phyloP scores from a whole-genome alignment of 1,284 basidiomycete species.

The Trichosporon faecale region DNA sequence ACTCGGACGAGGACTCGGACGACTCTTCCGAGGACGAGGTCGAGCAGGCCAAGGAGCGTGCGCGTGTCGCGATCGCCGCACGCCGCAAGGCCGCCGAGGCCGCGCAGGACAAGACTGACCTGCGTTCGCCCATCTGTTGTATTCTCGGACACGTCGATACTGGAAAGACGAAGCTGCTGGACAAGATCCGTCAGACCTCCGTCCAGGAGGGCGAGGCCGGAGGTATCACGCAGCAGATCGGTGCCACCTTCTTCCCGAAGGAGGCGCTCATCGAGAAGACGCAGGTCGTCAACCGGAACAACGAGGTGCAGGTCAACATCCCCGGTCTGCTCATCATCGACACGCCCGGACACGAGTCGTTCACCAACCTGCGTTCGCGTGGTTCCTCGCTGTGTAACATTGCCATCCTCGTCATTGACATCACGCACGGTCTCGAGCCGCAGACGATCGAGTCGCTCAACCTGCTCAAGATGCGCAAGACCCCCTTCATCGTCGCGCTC shows the following conservation, averaged over 20 bases:
- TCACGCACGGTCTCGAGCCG: conserved; percentile 97
- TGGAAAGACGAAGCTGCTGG: conserved; percentile 96
- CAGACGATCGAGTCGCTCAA: conserved; percentile 97
- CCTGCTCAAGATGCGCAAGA: conserved; percentile 87
- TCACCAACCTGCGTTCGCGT: conserved; percentile 93
- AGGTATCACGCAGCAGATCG: conserved; percentile 99
- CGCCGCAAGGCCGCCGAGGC: conserved; percentile 83
- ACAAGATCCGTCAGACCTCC: conserved; percentile 99
- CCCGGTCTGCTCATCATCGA: conserved; percentile 97
- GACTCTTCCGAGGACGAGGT: conserved; percentile 62
- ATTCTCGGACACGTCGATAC: conserved; percentile 99
- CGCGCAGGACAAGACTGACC: conserved; percentile 79
- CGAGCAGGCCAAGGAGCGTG: conserved; percentile 76
- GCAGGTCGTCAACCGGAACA: conserved; percentile 80
- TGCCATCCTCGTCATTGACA: conserved; percentile 97
- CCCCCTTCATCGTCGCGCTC: conserved; percentile 97
- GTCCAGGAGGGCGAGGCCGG: conserved; percentile 99
- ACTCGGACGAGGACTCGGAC: conserved; percentile 54
- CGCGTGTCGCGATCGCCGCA: conserved; percentile 73
- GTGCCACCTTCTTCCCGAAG: conserved; percentile 99
- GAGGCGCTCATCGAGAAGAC: conserved; percentile 96
- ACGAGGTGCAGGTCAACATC: conserved; percentile 87
- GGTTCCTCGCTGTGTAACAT: conserved; percentile 99
- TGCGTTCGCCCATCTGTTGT: conserved; percentile 97
- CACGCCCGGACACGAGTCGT: conserved; percentile 99